Evolutionary conservation across 2,329 filamentous ascomycete species (phyloP).

Genomic region (Escovopsis sp.): DNA sequence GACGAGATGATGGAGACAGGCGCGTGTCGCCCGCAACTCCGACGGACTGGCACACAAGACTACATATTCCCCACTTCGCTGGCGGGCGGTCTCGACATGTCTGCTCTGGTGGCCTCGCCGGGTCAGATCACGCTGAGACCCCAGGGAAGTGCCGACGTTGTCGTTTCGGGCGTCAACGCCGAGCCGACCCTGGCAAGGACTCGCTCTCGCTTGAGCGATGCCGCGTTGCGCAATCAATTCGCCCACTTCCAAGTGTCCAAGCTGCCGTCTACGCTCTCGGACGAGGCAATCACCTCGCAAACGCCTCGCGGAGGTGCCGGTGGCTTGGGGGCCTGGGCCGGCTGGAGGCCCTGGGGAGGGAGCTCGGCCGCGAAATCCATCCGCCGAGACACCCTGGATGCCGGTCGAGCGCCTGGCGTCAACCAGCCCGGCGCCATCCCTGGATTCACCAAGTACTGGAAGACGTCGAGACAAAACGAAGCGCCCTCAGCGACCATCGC

Average conservation of each 20-base stretch:
- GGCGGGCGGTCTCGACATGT: conserved; percentile 77
- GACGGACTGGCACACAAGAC: conserved; percentile 63
- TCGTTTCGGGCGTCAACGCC: conserved; percentile 43
- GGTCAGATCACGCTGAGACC: conserved; percentile 53
- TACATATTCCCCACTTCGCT: conserved; percentile 70
- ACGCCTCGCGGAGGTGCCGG: conserved; percentile 11
- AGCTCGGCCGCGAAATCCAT: conserved; percentile 3
- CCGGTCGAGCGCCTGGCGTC: conserved; percentile 50
- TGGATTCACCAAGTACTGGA: conserved; percentile 48
- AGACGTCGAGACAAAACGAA: conserved; percentile 32
- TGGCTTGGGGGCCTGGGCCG: conserved; percentile 28
- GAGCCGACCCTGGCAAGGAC: conserved; percentile 38
- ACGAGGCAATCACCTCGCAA: conserved; percentile 12
- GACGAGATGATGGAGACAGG: too few relatives aligned
- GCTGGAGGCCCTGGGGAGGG: conserved; percentile 32
- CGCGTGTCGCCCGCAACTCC: conserved; percentile 31
- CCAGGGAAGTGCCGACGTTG: conserved; percentile 37
- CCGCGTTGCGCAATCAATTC: conserved; percentile 42
- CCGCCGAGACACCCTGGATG: conserved; percentile 17
- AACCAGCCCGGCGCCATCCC: conserved; percentile 64
- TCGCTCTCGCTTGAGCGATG: conserved; percentile 33
- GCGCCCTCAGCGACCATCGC: conserved; percentile 42
- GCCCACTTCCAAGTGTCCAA: conserved; percentile 21
- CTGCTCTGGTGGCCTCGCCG: conserved; percentile 60
- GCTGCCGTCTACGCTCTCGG: conserved; percentile 16